Base-by-base conservation (phyloP, 441 rosid genomes). In the Kokia cookei region DNA sequence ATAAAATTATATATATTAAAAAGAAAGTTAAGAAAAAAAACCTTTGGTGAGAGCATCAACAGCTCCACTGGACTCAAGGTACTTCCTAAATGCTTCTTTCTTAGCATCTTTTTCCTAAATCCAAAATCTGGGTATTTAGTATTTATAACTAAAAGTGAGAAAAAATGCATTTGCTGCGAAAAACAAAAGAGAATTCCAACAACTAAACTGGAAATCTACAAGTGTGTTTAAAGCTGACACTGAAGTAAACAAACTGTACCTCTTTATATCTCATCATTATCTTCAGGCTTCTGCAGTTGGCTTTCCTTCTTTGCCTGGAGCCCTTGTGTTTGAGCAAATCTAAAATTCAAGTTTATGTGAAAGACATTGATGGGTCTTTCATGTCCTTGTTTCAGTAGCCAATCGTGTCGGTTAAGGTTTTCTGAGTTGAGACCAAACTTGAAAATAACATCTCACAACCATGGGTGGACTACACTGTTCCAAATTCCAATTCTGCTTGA, bases 81-180 rank as follows among this genome's bases (percentile, higher is more conserved):
- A 95, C 83, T 91, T 95, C 84, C 93, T 90, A 68, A 89, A 95
- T 45, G 93, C 88, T 84, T 95, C 97, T 77, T 93, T 95, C 84
- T 95, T 93, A 1, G 84, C 94, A 63, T 93, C 98, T 79, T 90
- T 95, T 80, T 93, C 99, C 98, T 95, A 79, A 47, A 77, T 40
- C 63, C 12, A 70, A 43, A 50, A 43, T 45, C 22, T 48, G 64
- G 60, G 54, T 14, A 50, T 58, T 55, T 43, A 58, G 59, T 15
- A 11, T 50, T 32, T 53, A 6, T n/a, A 15, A 26, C 5, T 15
- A 50, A 24, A 29, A 45, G 14, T 69, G 65, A 6, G 7, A 13
- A 60, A 60, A 5, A 57, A 14, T 35, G 26, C 2, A 13, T 59
- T 12, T 14, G 4, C 15, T 29, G 12, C 15, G 53, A 3, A 72